phyloP scores from a whole-genome alignment of 768 basidiomycete species.

The Xerocomellus dryophilus region DNA sequence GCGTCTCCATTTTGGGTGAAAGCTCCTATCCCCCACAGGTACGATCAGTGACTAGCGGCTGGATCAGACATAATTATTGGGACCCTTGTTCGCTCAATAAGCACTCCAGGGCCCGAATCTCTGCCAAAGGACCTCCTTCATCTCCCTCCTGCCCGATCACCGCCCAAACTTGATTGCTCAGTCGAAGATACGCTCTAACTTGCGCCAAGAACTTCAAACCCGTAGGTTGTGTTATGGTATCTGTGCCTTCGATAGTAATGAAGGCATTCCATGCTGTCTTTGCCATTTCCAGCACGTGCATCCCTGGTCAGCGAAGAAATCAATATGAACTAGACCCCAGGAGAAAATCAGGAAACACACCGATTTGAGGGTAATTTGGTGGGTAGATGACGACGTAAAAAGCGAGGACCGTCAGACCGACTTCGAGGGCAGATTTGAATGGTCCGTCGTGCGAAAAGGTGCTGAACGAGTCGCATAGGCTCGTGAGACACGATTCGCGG shows the following conservation, averaged over 20 bases:
- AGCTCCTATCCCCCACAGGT: slow-evolving; percentile 1
- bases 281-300: slow-evolving; percentile 72
- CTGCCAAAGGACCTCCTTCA: slow-evolving; percentile 53
- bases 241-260: slow-evolving; percentile 31
- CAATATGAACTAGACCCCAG: neutral
- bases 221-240: neutral
- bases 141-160: slow-evolving; percentile 65
- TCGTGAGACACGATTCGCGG: slow-evolving; percentile 56
- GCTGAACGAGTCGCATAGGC: slow-evolving; percentile 63
- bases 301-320: slow-evolving; percentile 41
- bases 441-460: slow-evolving; percentile 64
- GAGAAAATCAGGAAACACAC: slow-evolving; percentile 36
- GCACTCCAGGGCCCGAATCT: slow-evolving; percentile 44
- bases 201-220: slow-evolving; percentile 28
- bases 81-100: slow-evolving; percentile 33
- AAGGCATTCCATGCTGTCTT: slow-evolving; percentile 75
- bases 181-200: slow-evolving; percentile 37
- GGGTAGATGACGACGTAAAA: slow-evolving; percentile 73
- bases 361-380: slow-evolving; percentile 76
- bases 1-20: neutral
- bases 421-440: slow-evolving; percentile 48
- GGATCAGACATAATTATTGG: neutral
- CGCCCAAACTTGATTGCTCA: slow-evolving; percentile 41
- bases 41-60: too few relatives aligned
- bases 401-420: slow-evolving; percentile 58